Conservation (phyloP, 2,329 filamentous ascomycete genomes). For the Fusarium sp. region DNA sequence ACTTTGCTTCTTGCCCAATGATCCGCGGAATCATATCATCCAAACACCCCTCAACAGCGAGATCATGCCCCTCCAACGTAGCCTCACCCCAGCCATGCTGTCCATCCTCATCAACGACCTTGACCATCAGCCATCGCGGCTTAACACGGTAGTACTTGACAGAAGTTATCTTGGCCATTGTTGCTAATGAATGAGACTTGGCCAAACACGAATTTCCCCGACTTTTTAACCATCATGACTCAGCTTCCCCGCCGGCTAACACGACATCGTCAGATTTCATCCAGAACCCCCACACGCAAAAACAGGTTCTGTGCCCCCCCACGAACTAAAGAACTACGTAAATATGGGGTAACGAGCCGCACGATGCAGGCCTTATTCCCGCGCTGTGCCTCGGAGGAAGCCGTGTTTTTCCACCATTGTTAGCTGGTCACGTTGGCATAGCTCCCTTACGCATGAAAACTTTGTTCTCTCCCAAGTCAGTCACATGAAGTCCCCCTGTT, state of each 20-base stretch:
- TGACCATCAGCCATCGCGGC: conserved; percentile 80
- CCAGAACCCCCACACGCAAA: background rate
- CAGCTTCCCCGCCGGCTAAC: background rate
- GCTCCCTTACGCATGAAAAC: background rate
- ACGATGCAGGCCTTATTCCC: background rate
- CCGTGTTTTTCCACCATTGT: background rate
- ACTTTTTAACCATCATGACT: background rate
- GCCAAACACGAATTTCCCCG: background rate
- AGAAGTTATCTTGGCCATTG: conserved; percentile 45
- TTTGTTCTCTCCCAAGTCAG: background rate
- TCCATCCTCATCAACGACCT: conserved; percentile 72
- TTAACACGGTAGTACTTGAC: conserved; percentile 80
- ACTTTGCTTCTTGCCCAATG: conserved; percentile 75
- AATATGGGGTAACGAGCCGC: conserved; percentile 1
- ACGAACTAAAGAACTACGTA: background rate
- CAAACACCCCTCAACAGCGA: conserved; percentile 77
- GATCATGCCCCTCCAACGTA: conserved; percentile 75
- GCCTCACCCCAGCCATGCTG: conserved; percentile 77
- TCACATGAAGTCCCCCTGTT: accelerated
- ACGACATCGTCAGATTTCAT: background rate
- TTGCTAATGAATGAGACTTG: background rate
- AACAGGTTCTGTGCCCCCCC: conserved; percentile 3
- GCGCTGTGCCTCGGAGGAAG: too few species aligned
- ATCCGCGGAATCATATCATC: conserved; percentile 71
- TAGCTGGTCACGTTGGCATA: background rate